Evolutionary conservation across 305 asterid genomes (phyloP).

Genomic region (Fraxinus nigra): DNA sequence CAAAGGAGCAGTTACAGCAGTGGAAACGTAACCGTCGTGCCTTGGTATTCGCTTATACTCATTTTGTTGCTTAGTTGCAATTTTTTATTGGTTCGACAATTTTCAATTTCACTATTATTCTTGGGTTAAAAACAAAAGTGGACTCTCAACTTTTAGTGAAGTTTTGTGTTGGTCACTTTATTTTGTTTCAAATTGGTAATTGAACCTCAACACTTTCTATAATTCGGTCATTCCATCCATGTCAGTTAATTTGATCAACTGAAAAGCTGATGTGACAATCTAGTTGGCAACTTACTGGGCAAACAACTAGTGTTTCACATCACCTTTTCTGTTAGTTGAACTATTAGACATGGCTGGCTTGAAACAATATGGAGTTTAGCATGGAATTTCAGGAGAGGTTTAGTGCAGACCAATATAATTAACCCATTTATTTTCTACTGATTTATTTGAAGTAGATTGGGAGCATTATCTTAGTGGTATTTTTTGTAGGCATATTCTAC

Average conservation of each 20-base stretch:
- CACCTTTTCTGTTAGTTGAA: not conserved
- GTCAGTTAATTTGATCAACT: not conserved
- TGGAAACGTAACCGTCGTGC: slow-evolving; percentile 98
- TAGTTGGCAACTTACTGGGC: too few species aligned
- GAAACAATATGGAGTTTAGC: not conserved
- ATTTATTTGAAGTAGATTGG: not conserved
- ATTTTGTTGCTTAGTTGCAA: not conserved
- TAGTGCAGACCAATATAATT: not conserved
- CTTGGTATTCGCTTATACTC: slow-evolving; percentile 45
- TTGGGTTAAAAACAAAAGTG: not conserved
- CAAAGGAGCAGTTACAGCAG: slow-evolving; percentile 86
- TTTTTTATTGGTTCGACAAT: slow-evolving; percentile 11
- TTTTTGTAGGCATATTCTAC: slow-evolving; percentile 81
- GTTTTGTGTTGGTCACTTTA: not conserved
- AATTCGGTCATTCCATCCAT: not conserved
- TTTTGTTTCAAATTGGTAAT: too few species aligned
- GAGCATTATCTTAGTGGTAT: not conserved
- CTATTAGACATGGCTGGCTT: not conserved
- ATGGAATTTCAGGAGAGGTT: not conserved
- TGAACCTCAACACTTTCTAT: not conserved
- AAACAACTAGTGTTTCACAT: too few species aligned
- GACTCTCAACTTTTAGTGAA: not conserved
- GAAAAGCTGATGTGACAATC: not conserved
- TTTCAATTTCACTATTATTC: not conserved
- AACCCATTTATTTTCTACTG: not conserved